Conservation (phyloP, 75 land plant species). For the Adiantum capillusveneris region DNA sequence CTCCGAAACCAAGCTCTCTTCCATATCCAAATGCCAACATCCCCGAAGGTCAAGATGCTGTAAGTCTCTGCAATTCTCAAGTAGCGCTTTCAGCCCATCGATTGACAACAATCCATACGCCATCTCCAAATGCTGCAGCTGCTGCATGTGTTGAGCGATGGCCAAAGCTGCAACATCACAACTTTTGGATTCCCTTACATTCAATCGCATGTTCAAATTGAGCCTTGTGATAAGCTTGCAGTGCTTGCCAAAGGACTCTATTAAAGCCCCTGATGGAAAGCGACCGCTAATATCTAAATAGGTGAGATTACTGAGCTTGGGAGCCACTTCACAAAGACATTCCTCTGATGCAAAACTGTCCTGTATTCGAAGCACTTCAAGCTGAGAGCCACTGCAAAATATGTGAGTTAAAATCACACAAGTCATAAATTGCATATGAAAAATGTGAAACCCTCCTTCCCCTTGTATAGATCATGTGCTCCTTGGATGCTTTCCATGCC, state of each 20-base stretch:
- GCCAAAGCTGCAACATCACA: slow-evolving; percentile 65
- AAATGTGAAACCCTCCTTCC: too few species aligned
- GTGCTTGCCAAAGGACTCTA: slow-evolving; percentile 53
- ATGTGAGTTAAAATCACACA: too few species aligned
- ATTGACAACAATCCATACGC: slow-evolving; percentile 48
- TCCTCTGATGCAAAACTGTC: slow-evolving; percentile 54
- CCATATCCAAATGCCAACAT: slow-evolving; percentile 59
- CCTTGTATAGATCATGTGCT: too few species aligned
- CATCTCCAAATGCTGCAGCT: slow-evolving; percentile 62
- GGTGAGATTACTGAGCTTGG: slow-evolving; percentile 36
- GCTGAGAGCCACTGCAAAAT: slow-evolving; percentile 42
- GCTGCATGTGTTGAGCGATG: slow-evolving; percentile 62
- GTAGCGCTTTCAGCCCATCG: slow-evolving; percentile 34
- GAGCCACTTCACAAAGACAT: slow-evolving; percentile 35
- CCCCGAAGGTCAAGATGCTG: slow-evolving; percentile 63
- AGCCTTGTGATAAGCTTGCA: slow-evolving; percentile 38
- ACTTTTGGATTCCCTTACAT: too few species aligned
- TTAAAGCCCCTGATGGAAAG: slow-evolving; percentile 16
- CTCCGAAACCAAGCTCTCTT: slow-evolving; percentile 35
- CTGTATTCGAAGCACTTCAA: slow-evolving; percentile 43
- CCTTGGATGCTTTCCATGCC: too few species aligned
- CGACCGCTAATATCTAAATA: slow-evolving; percentile 60
- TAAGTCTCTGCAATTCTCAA: slow-evolving; percentile 40
- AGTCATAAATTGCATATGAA: too few species aligned
- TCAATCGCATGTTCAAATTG: slow-evolving; percentile 32